phyloP scores from a whole-genome alignment of 2,329 filamentous ascomycete species.

The Trichoderma cornu-damae region DNA sequence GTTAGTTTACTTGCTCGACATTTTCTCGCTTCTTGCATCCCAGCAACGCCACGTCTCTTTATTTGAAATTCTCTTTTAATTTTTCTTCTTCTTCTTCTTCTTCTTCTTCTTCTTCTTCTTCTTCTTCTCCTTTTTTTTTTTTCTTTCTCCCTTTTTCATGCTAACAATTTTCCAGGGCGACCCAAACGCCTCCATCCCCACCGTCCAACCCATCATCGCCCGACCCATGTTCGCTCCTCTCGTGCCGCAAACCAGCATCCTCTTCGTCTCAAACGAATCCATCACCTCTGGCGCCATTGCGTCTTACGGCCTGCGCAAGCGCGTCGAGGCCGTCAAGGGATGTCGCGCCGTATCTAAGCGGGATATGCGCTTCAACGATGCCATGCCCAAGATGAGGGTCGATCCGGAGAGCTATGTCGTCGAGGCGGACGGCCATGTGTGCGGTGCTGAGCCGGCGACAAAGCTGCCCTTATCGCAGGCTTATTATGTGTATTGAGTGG shows the following conservation, averaged over 20 bases:
- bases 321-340: conserved; percentile 71
- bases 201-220: conserved; percentile 76
- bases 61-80: too few relatives aligned
- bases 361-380: conserved; percentile 87
- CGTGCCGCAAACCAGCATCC: conserved; percentile 66
- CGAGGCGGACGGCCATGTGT: conserved; percentile 73
- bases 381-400: conserved; percentile 80
- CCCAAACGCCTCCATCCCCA: conserved; percentile 79
- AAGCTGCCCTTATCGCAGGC: conserved; percentile 70
- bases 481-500: conserved; percentile 65
- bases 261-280: conserved; percentile 75
- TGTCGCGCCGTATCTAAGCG: conserved; percentile 72
- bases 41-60: neutral
- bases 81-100: neutral
- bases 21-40: too few relatives aligned
- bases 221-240: conserved; percentile 80
- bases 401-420: conserved; percentile 88
- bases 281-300: conserved; percentile 61
- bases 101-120: too few relatives aligned
- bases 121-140: too few relatives aligned
- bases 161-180: conserved; percentile 54
- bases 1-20: conserved; percentile 41
- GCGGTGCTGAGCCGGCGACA: conserved; percentile 66
- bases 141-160: too few relatives aligned
- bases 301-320: conserved; percentile 71